Evolutionary conservation across 2,329 filamentous ascomycete genomes (phyloP).

Genomic region (Pezicula rhizophila): DNA sequence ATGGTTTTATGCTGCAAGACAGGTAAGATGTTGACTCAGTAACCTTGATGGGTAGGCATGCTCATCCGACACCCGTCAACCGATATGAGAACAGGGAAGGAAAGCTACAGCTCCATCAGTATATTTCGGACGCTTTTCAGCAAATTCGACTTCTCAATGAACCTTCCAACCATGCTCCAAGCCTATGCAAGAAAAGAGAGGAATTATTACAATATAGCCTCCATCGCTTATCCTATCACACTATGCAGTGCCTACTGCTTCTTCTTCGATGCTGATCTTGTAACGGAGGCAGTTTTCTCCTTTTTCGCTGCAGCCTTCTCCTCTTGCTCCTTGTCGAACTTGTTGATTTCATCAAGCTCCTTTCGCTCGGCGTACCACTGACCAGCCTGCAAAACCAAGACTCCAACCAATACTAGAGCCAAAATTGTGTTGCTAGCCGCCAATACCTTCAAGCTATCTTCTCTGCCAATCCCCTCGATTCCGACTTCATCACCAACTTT

Average conservation of each 20-base stretch:
- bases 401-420: conserved; percentile 83
- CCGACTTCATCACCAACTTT: conserved; percentile 39
- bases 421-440: conserved; percentile 94
- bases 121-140: no score
- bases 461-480: conserved; percentile 68
- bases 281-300: conserved; percentile 23
- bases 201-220: background rate
- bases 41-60: no score
- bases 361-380: conserved; percentile 98
- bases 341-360: conserved; percentile 72
- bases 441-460: conserved; percentile 86
- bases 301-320: conserved; percentile 38
- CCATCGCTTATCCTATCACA: conserved; percentile 5
- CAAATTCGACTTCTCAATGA: background rate
- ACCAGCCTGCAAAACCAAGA: conserved; percentile 87
- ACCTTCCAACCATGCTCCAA: background rate
- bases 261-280: conserved; percentile 28
- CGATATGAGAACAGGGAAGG: no score
- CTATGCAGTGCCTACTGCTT: conserved; percentile 22
- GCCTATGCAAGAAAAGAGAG: background rate
- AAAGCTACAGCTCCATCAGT: no score
- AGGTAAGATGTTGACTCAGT: no score
- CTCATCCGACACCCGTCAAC: no score
- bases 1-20: no score
- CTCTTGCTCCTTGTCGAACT: conserved; percentile 49